Evolutionary conservation across 441 rosid genomes (phyloP).

Genomic region (Omphalea diandra): DNA sequence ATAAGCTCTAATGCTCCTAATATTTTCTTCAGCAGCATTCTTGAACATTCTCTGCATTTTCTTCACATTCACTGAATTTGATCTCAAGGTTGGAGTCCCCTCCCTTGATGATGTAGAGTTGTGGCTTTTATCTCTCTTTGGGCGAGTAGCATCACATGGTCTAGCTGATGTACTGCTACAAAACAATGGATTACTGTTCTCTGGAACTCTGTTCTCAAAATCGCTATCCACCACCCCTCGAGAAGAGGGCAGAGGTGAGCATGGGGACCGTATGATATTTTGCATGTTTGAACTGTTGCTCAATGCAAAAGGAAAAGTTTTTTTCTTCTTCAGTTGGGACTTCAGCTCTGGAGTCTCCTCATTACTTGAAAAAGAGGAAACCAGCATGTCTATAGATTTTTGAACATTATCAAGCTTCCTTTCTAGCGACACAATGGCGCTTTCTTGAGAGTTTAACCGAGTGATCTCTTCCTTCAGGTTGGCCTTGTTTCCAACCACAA

Average conservation of each 20-base stretch:
- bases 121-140: slow-evolving; percentile 32
- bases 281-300: slow-evolving; percentile 78
- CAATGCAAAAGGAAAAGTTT: slow-evolving; percentile 63
- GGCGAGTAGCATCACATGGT: slow-evolving; percentile 39
- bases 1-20: slow-evolving; percentile 72
- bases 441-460: slow-evolving; percentile 70
- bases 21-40: slow-evolving; percentile 93
- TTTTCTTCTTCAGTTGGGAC: slow-evolving; percentile 69
- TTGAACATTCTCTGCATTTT: slow-evolving; percentile 90
- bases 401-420: slow-evolving; percentile 88
- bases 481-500: slow-evolving; percentile 45
- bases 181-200: slow-evolving; percentile 31
- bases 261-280: slow-evolving; percentile 69
- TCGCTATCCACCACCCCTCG: slow-evolving; percentile 45
- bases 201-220: slow-evolving; percentile 74
- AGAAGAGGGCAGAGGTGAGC: slow-evolving; percentile 72
- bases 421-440: slow-evolving; percentile 60
- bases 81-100: slow-evolving; percentile 51
- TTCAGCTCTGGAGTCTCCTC: slow-evolving; percentile 56
- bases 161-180: slow-evolving; percentile 29
- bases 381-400: slow-evolving; percentile 74
- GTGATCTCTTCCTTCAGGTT: slow-evolving; percentile 74
- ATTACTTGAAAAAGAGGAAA: slow-evolving; percentile 52
- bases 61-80: slow-evolving; percentile 80
- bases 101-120: slow-evolving; percentile 48